A percentile compares a stretch with the other conserved stretches of the same genome.
Conservation (phyloP, 202 grass and related monocot genomes). For the Schoenoplectus triqueter region DNA sequence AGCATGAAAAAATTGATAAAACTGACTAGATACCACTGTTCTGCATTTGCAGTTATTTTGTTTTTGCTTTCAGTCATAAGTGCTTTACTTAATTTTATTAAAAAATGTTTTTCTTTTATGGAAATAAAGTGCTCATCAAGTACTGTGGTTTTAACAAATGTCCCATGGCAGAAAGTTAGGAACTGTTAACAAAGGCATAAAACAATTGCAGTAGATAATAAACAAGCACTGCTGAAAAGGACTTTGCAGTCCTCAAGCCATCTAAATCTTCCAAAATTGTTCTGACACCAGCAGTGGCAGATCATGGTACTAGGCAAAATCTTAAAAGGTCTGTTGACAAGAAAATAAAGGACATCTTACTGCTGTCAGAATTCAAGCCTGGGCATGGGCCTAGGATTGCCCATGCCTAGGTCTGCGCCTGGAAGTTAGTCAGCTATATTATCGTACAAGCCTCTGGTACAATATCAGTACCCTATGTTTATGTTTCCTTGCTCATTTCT, state of each 20-base stretch:
- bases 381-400: too few species aligned
- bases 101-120: background rate
- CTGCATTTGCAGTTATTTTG: background rate
- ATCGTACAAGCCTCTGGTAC: background rate
- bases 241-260: background rate
- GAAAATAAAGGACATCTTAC: too few species aligned
- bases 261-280: background rate
- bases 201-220: background rate
- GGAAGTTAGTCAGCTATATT: background rate
- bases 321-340: too few species aligned
- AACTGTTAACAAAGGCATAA: background rate
- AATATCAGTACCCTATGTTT: background rate
- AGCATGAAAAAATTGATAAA: background rate
- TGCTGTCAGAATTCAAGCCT: too few species aligned
- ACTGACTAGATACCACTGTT: constrained; percentile 3
- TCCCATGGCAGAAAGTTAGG: background rate
- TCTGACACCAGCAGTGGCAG: background rate
- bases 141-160: background rate
- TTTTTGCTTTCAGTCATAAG: background rate
- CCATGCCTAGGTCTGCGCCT: too few species aligned
- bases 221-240: background rate
- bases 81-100: background rate
- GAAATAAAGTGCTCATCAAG: background rate
- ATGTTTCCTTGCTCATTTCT: background rate
- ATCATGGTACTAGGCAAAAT: too few species aligned